phyloP scores from a whole-genome alignment of 139 green algal species.

The Yamagishiella unicocca region DNA sequence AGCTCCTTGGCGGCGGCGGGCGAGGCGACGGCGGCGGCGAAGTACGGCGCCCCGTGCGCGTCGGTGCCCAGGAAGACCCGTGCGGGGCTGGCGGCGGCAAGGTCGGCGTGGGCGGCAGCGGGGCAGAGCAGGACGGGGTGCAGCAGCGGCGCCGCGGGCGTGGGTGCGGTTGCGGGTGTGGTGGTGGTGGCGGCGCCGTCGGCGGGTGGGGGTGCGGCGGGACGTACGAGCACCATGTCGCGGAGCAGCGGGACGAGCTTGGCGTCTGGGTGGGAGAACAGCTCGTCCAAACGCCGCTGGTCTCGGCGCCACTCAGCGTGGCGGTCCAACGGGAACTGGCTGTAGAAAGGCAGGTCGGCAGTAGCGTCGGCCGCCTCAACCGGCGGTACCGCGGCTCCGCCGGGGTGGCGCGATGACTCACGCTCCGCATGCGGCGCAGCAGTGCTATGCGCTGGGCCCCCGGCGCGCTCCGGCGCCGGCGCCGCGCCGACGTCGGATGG shows the following conservation, averaged over 20 bases:
- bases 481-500: too few relatives aligned
- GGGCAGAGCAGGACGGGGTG: constrained; percentile 27
- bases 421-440: too few relatives aligned
- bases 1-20: neutral
- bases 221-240: constrained; percentile 25
- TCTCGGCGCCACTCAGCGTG: constrained; percentile 5
- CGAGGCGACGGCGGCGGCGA: neutral
- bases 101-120: neutral
- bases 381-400: neutral
- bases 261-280: neutral
- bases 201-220: neutral
- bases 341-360: constrained; percentile 29
- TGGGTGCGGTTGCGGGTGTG: too few relatives aligned
- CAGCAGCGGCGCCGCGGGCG: neutral
- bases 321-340: constrained; percentile 33
- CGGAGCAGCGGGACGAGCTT: neutral
- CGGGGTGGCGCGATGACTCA: too few relatives aligned
- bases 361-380: neutral
- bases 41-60: constrained; percentile 14
- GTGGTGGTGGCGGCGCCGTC: neutral
- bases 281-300: neutral
- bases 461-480: too few relatives aligned
- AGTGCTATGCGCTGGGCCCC: too few relatives aligned
- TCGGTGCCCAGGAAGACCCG: constrained; percentile 34
- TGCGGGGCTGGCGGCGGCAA: neutral